Conservation (phyloP, 108 stramenopile species). For the Chaetoceros muelleri region DNA sequence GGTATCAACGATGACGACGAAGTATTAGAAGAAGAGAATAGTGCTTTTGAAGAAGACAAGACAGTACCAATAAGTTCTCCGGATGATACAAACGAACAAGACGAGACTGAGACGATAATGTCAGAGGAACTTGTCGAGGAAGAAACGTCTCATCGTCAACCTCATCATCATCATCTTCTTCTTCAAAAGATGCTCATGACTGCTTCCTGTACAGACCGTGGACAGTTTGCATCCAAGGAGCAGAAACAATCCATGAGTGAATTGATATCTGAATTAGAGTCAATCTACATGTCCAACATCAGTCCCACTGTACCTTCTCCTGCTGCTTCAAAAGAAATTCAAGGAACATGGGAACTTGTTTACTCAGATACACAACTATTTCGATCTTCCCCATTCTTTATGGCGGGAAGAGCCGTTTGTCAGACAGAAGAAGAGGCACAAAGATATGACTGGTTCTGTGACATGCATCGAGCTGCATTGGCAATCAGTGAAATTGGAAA, state of each 20-base stretch:
- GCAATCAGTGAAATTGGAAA: conserved; percentile 64
- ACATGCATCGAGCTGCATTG: conserved; percentile 76
- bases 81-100: no score
- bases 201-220: conserved; percentile 58
- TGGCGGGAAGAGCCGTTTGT: conserved; percentile 77
- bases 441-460: conserved; percentile 85
- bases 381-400: conserved; percentile 79
- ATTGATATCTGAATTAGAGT: conserved; percentile 33
- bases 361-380: conserved; percentile 71
- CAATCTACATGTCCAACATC: conserved; percentile 2
- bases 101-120: no score
- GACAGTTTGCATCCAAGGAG: conserved; percentile 37
- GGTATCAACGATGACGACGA: no score
- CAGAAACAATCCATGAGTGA: conserved; percentile 36
- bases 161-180: no score
- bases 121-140: no score
- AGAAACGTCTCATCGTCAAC: no score
- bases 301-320: conserved; percentile 14
- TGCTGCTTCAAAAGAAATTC: conserved; percentile 19
- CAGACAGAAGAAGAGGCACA: conserved; percentile 40
- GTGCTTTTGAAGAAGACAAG: no score
- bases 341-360: conserved; percentile 73
- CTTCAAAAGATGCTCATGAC: conserved; percentile 7
- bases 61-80: no score
- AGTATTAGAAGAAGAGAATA: no score